Conservation (phyloP, 345 rosid species). For the Draba incana region DNA sequence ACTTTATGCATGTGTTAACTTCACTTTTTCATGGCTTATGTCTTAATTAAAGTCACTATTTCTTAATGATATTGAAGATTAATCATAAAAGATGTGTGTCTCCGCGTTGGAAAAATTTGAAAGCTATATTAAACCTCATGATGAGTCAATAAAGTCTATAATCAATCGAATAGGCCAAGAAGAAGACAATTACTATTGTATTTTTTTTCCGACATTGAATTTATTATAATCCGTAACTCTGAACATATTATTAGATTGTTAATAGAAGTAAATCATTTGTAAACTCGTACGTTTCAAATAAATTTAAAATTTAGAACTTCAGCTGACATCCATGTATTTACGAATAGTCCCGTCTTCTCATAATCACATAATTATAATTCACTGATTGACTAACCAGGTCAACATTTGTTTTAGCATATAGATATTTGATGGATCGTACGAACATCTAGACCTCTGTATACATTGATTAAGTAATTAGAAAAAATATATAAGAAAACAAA, state of each 20-base stretch:
- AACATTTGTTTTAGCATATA: background rate
- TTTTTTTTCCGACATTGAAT: background rate
- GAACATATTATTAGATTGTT: background rate
- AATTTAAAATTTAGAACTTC: background rate
- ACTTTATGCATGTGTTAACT: slow-evolving; percentile 46
- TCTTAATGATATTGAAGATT: slow-evolving; percentile 25
- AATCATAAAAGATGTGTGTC: slow-evolving; percentile 17
- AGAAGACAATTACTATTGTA: background rate
- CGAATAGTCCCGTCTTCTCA: background rate
- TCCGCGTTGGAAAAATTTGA: slow-evolving; percentile 29
- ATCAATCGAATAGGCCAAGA: slow-evolving; percentile 26
- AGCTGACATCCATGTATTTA: background rate
- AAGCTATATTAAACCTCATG: slow-evolving; percentile 17
- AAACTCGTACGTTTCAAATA: background rate
- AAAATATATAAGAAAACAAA: no score
- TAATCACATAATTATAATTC: background rate
- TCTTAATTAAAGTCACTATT: slow-evolving; percentile 31
- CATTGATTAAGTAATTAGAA: no score
- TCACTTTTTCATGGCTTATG: slow-evolving; percentile 40
- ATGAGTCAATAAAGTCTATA: slow-evolving; percentile 28
- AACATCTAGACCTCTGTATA: no score
- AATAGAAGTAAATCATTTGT: background rate
- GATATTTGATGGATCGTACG: background rate
- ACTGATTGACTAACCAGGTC: background rate
- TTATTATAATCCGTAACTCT: slow-evolving; percentile 7